A percentile compares a stretch with the other conserved stretches of the same genome.
phyloP scores from a whole-genome alignment of 2,329 filamentous ascomycete genomes.

The Sporothrix sp. region DNA sequence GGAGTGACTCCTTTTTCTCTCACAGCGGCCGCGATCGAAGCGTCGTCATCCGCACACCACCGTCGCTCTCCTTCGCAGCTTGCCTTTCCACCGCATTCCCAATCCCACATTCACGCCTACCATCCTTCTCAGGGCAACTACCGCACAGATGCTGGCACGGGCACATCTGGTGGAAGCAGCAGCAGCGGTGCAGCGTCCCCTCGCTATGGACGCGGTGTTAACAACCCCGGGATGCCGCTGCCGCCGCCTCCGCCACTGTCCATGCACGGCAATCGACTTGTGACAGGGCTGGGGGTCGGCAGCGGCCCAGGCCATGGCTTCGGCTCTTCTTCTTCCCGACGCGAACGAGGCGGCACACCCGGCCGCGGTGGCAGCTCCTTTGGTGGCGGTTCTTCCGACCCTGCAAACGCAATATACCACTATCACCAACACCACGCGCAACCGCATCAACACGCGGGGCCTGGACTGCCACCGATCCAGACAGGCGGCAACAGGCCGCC shows the following conservation, averaged over 20 bases:
- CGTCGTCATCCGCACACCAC: constrained; percentile 17
- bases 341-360: constrained; percentile 4
- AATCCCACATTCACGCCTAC: constrained; percentile 23
- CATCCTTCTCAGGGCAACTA: constrained; percentile 28
- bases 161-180: constrained; percentile 23
- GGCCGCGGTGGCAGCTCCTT: constrained; percentile 1
- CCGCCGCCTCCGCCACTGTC: constrained; percentile 14
- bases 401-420: constrained; percentile 19
- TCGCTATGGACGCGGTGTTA: constrained; percentile 33
- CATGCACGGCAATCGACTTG: constrained; percentile 18
- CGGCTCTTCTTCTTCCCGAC: not conserved
- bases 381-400: constrained; percentile 7
- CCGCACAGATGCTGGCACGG: constrained; percentile 32
- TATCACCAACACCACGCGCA: constrained; percentile 25
- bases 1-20: constrained; percentile 80
- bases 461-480: constrained; percentile 45
- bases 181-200: constrained; percentile 30
- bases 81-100: constrained; percentile 14
- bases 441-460: constrained; percentile 23
- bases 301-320: not conserved
- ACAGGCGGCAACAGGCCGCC: constrained; percentile 17
- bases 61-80: constrained; percentile 29
- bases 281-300: constrained; percentile 24
- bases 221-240: constrained; percentile 8
- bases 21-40: constrained; percentile 40